Conservation (phyloP, 2,329 filamentous ascomycete genomes). For the Exophiala oligosperma region DNA sequence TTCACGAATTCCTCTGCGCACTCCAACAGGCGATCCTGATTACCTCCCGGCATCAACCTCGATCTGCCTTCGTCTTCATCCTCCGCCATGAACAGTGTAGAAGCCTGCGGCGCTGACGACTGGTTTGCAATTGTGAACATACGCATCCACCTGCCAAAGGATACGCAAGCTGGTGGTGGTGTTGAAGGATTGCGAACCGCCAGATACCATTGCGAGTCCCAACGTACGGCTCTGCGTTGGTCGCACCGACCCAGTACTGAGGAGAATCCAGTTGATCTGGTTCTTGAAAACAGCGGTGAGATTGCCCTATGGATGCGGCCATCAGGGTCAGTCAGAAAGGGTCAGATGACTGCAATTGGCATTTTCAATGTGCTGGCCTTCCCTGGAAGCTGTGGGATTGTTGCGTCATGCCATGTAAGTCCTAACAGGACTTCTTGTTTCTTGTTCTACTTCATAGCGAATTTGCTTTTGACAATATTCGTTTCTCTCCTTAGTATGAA, state of each 20-base stretch:
- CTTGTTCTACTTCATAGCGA: too few species aligned
- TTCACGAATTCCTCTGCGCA: constrained; percentile 72
- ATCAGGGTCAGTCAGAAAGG: too few species aligned
- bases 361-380: too few species aligned
- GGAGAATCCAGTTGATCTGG: constrained; percentile 68
- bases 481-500: too few species aligned
- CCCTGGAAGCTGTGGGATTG: too few species aligned
- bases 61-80: constrained; percentile 44
- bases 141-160: constrained; percentile 67
- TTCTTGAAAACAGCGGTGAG: too few species aligned
- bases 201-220: constrained; percentile 62
- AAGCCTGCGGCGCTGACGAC: constrained; percentile 62
- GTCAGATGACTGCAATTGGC: too few species aligned
- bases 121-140: constrained; percentile 70
- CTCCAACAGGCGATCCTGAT: constrained; percentile 62
- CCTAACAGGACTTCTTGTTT: too few species aligned
- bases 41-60: constrained; percentile 56
- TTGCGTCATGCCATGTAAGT: too few species aligned
- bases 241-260: constrained; percentile 61
- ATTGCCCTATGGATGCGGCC: too few species aligned
- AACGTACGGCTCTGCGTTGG: constrained; percentile 66
- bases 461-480: too few species aligned
- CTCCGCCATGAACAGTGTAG: constrained; percentile 61
- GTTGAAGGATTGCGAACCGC: constrained; percentile 69
- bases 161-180: constrained; percentile 65